Evolutionary conservation across 148 eudicot species (phyloP).

Genomic region (Nepenthes mirabilis): DNA sequence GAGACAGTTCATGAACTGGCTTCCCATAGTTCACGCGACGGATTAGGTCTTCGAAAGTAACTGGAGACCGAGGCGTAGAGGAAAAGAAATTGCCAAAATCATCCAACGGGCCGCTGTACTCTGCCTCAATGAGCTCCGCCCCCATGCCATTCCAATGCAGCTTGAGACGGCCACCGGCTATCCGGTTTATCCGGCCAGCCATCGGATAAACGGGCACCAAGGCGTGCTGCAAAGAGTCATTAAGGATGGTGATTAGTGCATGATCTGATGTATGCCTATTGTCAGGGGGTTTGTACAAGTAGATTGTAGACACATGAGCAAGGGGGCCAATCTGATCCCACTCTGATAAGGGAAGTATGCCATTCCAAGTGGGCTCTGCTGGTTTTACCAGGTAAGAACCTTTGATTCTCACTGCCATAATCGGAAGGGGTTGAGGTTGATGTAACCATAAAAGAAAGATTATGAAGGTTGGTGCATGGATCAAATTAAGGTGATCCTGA

Average conservation of each 20-base stretch:
- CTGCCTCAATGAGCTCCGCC: conserved; percentile 27
- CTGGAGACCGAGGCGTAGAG: neutral
- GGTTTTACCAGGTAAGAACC: conserved; percentile 28
- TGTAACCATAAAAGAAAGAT: too few species aligned
- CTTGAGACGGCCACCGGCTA: conserved; percentile 25
- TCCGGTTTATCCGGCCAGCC: conserved; percentile 21
- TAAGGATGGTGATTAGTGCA: conserved; percentile 20
- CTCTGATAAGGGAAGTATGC: conserved; percentile 30
- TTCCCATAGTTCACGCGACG: conserved; percentile 17
- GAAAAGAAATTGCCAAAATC: conserved; percentile 22
- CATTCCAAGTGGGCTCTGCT: conserved; percentile 30
- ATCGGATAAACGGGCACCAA: conserved; percentile 32
- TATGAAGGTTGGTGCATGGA: too few species aligned
- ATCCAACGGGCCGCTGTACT: conserved; percentile 7
- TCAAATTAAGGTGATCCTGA: too few species aligned
- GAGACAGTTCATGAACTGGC: conserved; percentile 26
- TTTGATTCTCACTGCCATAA: conserved; percentile 15
- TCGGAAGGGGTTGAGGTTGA: neutral
- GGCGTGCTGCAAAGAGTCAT: conserved; percentile 26
- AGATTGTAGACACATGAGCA: conserved; percentile 46
- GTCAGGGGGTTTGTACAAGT: conserved; percentile 31
- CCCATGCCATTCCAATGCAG: conserved; percentile 20
- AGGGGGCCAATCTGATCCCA: conserved; percentile 44
- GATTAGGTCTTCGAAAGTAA: conserved; percentile 15
- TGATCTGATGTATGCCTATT: conserved; percentile 14